Evolutionary conservation across 768 basidiomycete genomes (phyloP).

Genomic region (Lactarius hatsudake): DNA sequence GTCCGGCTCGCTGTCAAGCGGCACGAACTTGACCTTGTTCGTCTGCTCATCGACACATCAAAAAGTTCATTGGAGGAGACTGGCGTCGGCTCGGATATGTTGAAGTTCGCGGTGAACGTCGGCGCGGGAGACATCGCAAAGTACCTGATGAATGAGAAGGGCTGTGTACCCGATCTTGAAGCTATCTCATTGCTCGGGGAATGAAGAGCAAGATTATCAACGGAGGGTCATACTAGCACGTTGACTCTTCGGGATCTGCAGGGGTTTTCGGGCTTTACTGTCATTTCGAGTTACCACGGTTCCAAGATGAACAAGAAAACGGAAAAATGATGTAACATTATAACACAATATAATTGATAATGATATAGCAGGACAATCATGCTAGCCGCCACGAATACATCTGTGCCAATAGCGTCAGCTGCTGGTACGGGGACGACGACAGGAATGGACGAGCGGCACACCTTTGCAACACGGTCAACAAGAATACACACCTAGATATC

Average conservation of each 20-base stretch:
- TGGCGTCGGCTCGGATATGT: slow-evolving; percentile 51
- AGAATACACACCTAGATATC: slow-evolving; percentile 58
- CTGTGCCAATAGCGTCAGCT: slow-evolving; percentile 6
- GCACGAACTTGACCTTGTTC: slow-evolving; percentile 65
- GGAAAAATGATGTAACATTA: slow-evolving; percentile 4
- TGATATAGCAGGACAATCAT: slow-evolving; percentile 22
- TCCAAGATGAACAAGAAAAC: not conserved
- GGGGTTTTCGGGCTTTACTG: not conserved
- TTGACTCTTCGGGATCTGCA: not conserved
- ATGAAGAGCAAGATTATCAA: not conserved
- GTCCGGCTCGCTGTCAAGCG: slow-evolving; percentile 73
- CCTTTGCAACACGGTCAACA: slow-evolving; percentile 27
- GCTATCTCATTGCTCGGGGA: slow-evolving; percentile 40
- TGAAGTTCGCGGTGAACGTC: slow-evolving; percentile 61
- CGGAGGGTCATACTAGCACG: not conserved
- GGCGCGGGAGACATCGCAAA: slow-evolving; percentile 68
- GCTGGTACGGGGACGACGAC: not conserved
- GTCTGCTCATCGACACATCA: slow-evolving; percentile 65
- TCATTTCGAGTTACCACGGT: slow-evolving; percentile 1
- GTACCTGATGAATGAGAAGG: slow-evolving; percentile 68
- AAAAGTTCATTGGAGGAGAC: slow-evolving; percentile 32
- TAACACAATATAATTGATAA: slow-evolving; percentile 25
- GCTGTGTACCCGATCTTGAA: slow-evolving; percentile 69
- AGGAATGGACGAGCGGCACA: not conserved
- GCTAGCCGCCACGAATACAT: slow-evolving; percentile 22